Conservation (phyloP, 2,329 filamentous ascomycete genomes). For the Sarocladiaceae sp. region DNA sequence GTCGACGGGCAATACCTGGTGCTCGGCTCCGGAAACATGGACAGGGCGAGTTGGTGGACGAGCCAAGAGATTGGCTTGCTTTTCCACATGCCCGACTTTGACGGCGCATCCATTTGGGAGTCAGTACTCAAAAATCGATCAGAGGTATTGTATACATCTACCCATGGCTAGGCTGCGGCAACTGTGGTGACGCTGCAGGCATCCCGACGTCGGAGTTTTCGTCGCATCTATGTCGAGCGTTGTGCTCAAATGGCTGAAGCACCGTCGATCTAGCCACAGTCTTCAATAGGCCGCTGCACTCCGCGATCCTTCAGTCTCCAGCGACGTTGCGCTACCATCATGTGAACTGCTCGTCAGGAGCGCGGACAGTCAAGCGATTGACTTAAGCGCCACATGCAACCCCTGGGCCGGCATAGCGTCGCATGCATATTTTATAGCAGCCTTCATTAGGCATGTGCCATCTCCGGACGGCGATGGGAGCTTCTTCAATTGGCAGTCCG, state of each 20-base stretch:
- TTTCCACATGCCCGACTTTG: conserved; percentile 40
- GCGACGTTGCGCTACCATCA: no score
- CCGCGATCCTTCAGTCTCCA: no score
- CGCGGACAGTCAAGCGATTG: neutral
- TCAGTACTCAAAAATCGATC: conserved; percentile 30
- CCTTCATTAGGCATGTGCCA: neutral
- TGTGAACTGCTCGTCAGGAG: no score
- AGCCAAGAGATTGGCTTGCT: conserved; percentile 76
- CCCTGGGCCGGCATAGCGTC: neutral
- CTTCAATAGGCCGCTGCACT: no score
- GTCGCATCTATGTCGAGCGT: no score
- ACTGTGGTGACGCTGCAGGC: no score
- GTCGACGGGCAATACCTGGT: conserved; percentile 66
- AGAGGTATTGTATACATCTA: conserved; percentile 27
- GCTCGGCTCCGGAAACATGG: conserved; percentile 78
- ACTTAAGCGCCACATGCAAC: neutral
- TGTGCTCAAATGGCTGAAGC: no score
- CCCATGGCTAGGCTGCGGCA: neutral
- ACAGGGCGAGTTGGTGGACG: conserved; percentile 81
- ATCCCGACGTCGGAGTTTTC: neutral
- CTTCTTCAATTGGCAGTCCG: neutral
- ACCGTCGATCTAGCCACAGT: no score
- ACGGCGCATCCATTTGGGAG: conserved; percentile 34
- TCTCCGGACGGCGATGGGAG: neutral
- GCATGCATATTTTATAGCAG: neutral